Evolutionary conservation across 169 alveolate genomes (phyloP), one percentile per base, ranked within the genome.

Genomic region (Fabrea salina): DNA sequence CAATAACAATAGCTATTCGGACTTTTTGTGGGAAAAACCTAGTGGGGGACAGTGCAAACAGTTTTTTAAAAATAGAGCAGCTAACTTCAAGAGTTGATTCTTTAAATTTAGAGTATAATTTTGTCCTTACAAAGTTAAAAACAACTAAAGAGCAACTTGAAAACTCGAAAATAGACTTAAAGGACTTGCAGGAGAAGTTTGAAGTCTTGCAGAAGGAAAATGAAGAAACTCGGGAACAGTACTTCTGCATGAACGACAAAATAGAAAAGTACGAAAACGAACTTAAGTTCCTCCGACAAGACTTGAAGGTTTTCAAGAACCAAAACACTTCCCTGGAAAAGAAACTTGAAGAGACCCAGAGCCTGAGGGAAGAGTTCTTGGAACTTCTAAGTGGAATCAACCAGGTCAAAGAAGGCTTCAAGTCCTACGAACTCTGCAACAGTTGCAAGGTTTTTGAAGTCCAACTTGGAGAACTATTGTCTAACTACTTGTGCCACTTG

Each of bases 361-460:
- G n/a, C 32, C 8, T 33, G 11, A 30, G 39, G 11, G 74, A 61
- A 32, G 49, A 61, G 7, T 16, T 8, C 1, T 37, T 16, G 44
- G 32, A 61, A 35, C 32, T 33, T 3, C 25, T 61, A 16, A 7
- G 32, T 2, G 8, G 27, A 5, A 37, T 16, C 1, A 16, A 16
- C 39, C 11, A 61, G 11, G 74, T 61, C n/a, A 27, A 22, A 33
- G n/a, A 22, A 8, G 19, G 32, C 13, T 8, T 37, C 32, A 61
- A 61, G 39, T 35, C 16, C 30, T 25, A 35, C 39, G 39, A n/a
- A 30, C 11, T 16, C 39, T 61, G 74, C 3, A 35, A 35, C 11
- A 61, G 19, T 30, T 61, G 74, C 3, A 61, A 61, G 39, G 25
- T 27, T 8, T 16, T n/a, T 61, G 74, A 61, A 61, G n/a, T n/a